Evolutionary conservation across 208 protist species (phyloP), one percentile per base, ranked within the genome.

Genomic region (Leishmania lainsoni): DNA sequence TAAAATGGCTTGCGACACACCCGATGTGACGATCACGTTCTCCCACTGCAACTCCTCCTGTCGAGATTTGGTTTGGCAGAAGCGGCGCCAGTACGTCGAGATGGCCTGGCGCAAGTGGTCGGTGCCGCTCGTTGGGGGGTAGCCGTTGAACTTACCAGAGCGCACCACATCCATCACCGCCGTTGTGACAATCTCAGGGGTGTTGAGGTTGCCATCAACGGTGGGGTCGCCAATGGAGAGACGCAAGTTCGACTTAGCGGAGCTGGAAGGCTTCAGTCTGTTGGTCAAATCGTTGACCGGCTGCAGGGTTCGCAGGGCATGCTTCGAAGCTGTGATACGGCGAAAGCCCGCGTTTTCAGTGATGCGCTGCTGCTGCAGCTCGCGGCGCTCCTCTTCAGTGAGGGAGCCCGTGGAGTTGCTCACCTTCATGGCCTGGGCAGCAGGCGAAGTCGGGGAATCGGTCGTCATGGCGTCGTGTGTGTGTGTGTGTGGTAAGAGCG

Each of bases 1-100:
- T 56, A 98, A 88, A 59, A 99, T 89, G 29, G 93, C 96, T 63
- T 98, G 96, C 17, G 95, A 98, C 65, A 89, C 94, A 51, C 96
- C 97, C 14, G 86, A 93, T 1, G 91, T 90, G 73, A 98, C 84
- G 77, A 97, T 87, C 1, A 96, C 89, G 70, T 98, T 95, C 71
- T 94, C 81, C 79, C 79, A 81, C 42, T 70, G 76, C n/a, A 92
- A 14, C 17, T 78, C 80, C 2, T 83, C 83, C 79, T 90, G 86
- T 56, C 84, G 80, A 14, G 52, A 59, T 56, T 85, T 81, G 20
- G 74, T 87, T 17, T 83, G 69, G 81, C 63, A 92, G 83, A 88
- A 91, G 51, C 83, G 81, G 48, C 79, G 71, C 75, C 83, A 86
- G 75, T 92, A 92, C 75, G 85, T 61, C 1, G 92, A 89, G 39